A percentile compares a stretch with the other conserved stretches of the same genome.
Conservation (phyloP, 208 protist species). For the Leishmania lainsoni region DNA sequence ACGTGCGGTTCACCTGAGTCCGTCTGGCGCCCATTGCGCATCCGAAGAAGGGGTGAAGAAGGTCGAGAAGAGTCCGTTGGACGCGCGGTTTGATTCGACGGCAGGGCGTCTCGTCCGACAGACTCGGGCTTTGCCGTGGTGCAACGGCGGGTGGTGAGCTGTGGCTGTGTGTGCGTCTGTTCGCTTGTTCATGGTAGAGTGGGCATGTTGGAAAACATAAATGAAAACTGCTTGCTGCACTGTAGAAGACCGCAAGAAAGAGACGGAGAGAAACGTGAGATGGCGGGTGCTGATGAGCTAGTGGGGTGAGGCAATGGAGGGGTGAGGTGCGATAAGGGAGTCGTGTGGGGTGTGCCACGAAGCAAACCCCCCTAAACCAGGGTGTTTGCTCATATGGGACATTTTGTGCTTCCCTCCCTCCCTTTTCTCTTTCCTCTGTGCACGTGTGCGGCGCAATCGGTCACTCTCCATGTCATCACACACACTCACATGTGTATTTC, state of each 20-base stretch:
- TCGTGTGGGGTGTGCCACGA: too few relatives aligned
- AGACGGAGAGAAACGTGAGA: neutral
- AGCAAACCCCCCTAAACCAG: too few relatives aligned
- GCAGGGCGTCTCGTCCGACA: neutral
- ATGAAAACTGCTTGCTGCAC: too few relatives aligned
- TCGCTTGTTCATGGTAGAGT: neutral
- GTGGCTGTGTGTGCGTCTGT: neutral
- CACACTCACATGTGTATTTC: too few relatives aligned
- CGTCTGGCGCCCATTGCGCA: neutral
- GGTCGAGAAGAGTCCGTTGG: neutral
- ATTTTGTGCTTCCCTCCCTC: too few relatives aligned
- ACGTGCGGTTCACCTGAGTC: neutral
- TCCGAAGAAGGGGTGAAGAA: too few relatives aligned
- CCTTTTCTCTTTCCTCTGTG: too few relatives aligned
- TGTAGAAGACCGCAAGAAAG: neutral
- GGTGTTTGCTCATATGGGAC: too few relatives aligned
- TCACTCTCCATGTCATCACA: too few relatives aligned
- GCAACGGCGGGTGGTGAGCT: neutral
- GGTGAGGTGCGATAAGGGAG: too few relatives aligned
- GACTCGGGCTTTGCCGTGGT: neutral
- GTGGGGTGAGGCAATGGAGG: too few relatives aligned
- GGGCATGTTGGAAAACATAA: neutral
- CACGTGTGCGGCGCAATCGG: too few relatives aligned
- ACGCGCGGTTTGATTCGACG: neutral
- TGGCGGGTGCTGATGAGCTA: neutral